Percentiles rank a stretch among this genome's conserved stretches.
Conservation (phyloP, 1,284 basidiomycete species). For the Pascua sp. region DNA sequence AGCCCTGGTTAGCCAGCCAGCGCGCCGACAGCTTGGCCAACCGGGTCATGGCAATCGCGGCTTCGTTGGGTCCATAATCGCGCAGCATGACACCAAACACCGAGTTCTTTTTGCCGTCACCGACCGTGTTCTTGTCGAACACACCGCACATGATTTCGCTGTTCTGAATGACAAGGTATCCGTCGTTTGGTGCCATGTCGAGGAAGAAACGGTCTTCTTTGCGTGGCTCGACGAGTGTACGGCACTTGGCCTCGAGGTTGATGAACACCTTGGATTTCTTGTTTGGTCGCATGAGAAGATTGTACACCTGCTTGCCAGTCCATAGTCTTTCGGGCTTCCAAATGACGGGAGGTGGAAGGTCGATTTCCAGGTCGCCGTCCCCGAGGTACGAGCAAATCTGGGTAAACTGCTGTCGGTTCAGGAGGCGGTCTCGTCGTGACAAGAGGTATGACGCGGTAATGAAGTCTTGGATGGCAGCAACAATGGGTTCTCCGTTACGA, state of each 20-base stretch:
- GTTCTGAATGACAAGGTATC: constrained; percentile 95
- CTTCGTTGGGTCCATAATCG: constrained; percentile 93
- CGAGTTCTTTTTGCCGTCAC: constrained; percentile 98
- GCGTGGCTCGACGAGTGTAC: constrained; percentile 83
- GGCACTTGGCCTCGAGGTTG: constrained; percentile 95
- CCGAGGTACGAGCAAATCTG: constrained; percentile 95
- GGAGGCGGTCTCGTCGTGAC: constrained; percentile 87
- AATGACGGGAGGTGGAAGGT: constrained; percentile 91
- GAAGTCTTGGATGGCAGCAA: constrained; percentile 97
- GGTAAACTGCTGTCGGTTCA: constrained; percentile 90
- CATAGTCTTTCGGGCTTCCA: constrained; percentile 90
- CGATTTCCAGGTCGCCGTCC: constrained; percentile 87
- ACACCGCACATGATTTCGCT: constrained; percentile 99
- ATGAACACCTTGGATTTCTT: constrained; percentile 76
- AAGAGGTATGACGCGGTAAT: constrained; percentile 96
- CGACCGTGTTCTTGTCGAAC: constrained; percentile 98
- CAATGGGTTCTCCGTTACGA: constrained; percentile 95
- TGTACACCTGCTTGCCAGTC: constrained; percentile 99
- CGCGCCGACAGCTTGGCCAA: constrained; percentile 93
- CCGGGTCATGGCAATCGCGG: constrained; percentile 92
- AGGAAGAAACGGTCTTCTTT: constrained; percentile 52
- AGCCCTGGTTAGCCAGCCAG: constrained; percentile 94
- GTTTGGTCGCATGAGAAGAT: constrained; percentile 93
- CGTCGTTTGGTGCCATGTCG: constrained; percentile 95
- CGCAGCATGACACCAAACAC: constrained; percentile 97